A percentile compares a stretch with the other conserved stretches of the same genome.
These are phyloP conservation scores for Tilletia setariae DNA, from an alignment of 1,284 basidiomycete species.

Conservation along the genomic window DNA sequence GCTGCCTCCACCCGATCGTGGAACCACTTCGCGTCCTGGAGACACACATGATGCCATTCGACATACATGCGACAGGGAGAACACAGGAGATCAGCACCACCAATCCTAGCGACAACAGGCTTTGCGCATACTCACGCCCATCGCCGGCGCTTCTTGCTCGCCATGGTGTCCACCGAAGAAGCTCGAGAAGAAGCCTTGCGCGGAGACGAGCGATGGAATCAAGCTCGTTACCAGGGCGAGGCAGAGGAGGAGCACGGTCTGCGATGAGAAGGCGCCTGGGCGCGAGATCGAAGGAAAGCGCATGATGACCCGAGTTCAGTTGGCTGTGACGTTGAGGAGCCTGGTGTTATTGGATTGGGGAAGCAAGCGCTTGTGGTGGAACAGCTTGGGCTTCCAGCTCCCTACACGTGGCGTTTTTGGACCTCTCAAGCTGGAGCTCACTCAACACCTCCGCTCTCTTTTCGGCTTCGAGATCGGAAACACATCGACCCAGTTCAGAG, in stretches of 20 bases:
- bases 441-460: too few species aligned
- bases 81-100: neutral
- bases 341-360: neutral
- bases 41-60: neutral
- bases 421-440: too few species aligned
- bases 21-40: conserved; percentile 41
- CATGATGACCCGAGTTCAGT: neutral
- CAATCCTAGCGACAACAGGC: neutral
- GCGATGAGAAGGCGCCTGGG: neutral
- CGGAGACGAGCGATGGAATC: neutral
- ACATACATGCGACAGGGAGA: neutral
- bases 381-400: neutral
- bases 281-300: neutral
- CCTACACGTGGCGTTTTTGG: neutral
- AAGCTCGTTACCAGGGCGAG: neutral
- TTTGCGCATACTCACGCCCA: conserved; percentile 27
- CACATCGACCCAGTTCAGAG: too few species aligned
- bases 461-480: too few species aligned
- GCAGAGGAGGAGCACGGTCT: neutral
- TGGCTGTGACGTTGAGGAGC: neutral
- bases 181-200: conserved; percentile 34
- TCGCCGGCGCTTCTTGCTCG: conserved; percentile 34
- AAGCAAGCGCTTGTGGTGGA: neutral
- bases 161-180: conserved; percentile 34
- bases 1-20: conserved; percentile 42